phyloP scores from a whole-genome alignment of 441 rosid species.

The Arabidopsis lyrata region DNA sequence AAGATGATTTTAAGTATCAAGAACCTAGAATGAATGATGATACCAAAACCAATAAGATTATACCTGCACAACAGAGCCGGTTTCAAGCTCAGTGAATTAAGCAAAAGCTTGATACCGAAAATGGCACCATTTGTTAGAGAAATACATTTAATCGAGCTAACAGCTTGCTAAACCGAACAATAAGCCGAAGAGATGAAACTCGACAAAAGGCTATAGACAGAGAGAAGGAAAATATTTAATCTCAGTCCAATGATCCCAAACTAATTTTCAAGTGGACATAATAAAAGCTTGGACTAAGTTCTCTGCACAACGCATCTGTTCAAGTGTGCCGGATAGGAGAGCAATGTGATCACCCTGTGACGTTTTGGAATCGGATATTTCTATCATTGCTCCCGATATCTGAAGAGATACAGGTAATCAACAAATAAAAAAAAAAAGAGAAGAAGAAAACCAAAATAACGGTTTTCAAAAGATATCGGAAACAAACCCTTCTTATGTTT shows the following conservation, averaged over 20 bases:
- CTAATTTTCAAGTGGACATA: slow-evolving; percentile 75
- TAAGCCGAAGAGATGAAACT: not conserved
- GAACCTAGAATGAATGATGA: no score
- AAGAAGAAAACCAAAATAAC: not conserved
- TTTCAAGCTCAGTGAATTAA: no score
- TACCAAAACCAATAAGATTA: no score
- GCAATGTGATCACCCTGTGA: slow-evolving; percentile 84
- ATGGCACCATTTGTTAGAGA: not conserved
- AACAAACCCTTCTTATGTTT: slow-evolving; percentile 79
- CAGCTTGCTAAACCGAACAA: not conserved
- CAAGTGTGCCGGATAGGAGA: slow-evolving; percentile 81
- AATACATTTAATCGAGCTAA: not conserved
- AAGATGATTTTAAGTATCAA: no score
- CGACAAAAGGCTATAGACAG: not conserved
- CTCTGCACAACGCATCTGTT: slow-evolving; percentile 90
- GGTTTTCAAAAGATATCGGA: not conserved
- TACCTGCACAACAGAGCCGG: not conserved
- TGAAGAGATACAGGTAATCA: slow-evolving; percentile 41
- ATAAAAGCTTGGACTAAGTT: slow-evolving; percentile 95
- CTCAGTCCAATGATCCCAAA: not conserved
- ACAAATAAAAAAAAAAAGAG: not conserved
- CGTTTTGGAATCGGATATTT: slow-evolving; percentile 79
- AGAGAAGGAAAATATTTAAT: not conserved
- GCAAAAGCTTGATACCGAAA: not conserved
- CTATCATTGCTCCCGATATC: slow-evolving; percentile 94